Conservation (phyloP, 2,329 filamentous ascomycete species). For the Colletotrichum coccodes region DNA sequence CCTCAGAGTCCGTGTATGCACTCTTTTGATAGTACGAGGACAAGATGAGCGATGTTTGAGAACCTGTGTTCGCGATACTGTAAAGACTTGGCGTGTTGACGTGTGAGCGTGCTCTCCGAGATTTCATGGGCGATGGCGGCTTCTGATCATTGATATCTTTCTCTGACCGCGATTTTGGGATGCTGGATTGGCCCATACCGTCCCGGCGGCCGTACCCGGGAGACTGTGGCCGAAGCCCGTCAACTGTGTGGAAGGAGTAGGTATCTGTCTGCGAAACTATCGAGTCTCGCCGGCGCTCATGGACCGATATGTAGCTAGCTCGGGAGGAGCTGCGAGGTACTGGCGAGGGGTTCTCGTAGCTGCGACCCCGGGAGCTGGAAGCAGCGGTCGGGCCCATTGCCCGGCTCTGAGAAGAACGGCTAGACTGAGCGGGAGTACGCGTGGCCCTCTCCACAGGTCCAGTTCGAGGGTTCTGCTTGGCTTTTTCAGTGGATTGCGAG, state of each 20-base stretch:
- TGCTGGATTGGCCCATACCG: slow-evolving; percentile 39
- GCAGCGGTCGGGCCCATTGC: slow-evolving; percentile 32
- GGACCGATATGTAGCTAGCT: slow-evolving; percentile 60
- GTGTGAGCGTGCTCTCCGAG: slow-evolving; percentile 43
- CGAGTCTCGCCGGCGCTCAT: slow-evolving; percentile 63
- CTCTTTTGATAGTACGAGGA: slow-evolving; percentile 60
- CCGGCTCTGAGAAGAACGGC: slow-evolving; percentile 15
- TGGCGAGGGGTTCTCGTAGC: slow-evolving; percentile 36
- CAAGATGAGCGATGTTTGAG: slow-evolving; percentile 63
- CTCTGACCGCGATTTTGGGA: slow-evolving; percentile 46
- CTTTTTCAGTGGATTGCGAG: slow-evolving; percentile 28
- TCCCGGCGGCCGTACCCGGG: slow-evolving; percentile 47
- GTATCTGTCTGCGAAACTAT: slow-evolving; percentile 66
- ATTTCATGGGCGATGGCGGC: slow-evolving; percentile 28
- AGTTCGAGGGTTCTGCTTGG: slow-evolving; percentile 37
- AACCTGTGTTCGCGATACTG: slow-evolving; percentile 66
- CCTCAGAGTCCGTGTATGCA: slow-evolving; percentile 58
- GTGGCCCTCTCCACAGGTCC: slow-evolving; percentile 5
- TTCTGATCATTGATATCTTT: slow-evolving; percentile 41
- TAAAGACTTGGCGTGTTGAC: slow-evolving; percentile 65
- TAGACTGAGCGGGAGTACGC: slow-evolving; percentile 4
- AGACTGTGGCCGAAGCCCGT: slow-evolving; percentile 56
- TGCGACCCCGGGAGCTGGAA: slow-evolving; percentile 28
- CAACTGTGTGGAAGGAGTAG: slow-evolving; percentile 60
- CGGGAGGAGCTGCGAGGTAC: slow-evolving; percentile 54